A percentile compares a stretch with the other conserved stretches of the same genome.
Evolutionary conservation across 23 red algal genomes (phyloP).

Genomic region (Rhodosorus marinus): DNA sequence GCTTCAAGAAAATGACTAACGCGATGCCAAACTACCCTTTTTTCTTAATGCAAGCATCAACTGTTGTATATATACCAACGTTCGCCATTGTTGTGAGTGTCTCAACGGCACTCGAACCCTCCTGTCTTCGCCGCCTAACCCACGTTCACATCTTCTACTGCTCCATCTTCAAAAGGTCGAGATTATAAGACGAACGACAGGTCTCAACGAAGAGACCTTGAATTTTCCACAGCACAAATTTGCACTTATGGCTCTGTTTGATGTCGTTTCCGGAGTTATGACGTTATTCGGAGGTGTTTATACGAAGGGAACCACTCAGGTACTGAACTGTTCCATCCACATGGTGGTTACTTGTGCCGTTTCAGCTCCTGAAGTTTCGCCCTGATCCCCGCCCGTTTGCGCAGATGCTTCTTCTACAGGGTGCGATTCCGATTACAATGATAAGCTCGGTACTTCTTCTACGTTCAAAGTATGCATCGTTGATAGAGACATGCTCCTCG

Average conservation of each 20-base stretch:
- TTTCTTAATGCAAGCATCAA: conserved; percentile 3
- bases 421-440: conserved; percentile 9
- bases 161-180: too few species aligned
- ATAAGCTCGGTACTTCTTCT: neutral
- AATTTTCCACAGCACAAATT: conserved; percentile 3
- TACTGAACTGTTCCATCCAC: too few species aligned
- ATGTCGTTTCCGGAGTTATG: neutral
- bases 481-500: too few species aligned
- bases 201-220: neutral
- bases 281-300: conserved; percentile 7
- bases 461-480: too few species aligned
- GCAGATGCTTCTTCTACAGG: conserved; percentile 7
- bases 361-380: too few species aligned
- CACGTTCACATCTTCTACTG: too few species aligned
- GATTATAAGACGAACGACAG: neutral
- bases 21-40: conserved; percentile 11
- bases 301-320: conserved; percentile 5
- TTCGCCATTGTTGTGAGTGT: neutral
- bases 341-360: too few species aligned
- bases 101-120: neutral
- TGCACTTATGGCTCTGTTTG: conserved; percentile 5
- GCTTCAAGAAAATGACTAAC: conserved; percentile 16
- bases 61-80: conserved; percentile 1
- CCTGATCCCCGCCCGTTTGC: too few species aligned
- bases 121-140: too few species aligned